phyloP scores from a whole-genome alignment of 2,329 filamentous ascomycete species.

The Aspergillus ochraceus region DNA sequence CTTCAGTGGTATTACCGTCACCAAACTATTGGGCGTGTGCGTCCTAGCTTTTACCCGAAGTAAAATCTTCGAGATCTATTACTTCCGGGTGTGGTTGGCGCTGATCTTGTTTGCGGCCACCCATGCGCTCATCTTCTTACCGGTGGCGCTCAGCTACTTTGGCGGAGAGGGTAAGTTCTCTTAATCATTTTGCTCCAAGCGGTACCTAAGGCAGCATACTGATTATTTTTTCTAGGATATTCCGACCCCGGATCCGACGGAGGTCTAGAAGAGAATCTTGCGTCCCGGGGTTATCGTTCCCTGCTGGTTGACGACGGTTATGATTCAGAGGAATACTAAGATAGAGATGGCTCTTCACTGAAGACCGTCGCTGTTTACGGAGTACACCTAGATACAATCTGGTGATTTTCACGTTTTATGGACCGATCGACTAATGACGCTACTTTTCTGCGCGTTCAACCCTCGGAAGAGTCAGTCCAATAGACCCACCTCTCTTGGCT shows the following conservation, averaged over 20 bases:
- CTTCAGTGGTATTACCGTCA: slow-evolving; percentile 93
- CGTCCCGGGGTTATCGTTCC: slow-evolving; percentile 73
- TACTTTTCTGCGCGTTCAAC: background rate
- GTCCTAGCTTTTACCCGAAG: slow-evolving; percentile 92
- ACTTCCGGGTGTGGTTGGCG: slow-evolving; percentile 94
- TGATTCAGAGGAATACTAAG: slow-evolving; percentile 66
- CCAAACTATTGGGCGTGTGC: slow-evolving; percentile 86
- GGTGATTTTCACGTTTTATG: background rate
- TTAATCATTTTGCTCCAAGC: background rate
- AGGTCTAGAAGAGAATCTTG: slow-evolving; percentile 85
- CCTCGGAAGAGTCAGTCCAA: background rate
- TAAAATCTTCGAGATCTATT: slow-evolving; percentile 99
- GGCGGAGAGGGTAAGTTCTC: slow-evolving; percentile 69
- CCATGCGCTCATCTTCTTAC: slow-evolving; percentile 88
- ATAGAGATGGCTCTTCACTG: slow-evolving; percentile 11
- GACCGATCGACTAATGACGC: background rate
- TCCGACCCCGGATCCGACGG: slow-evolving; percentile 84
- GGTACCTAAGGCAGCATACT: slow-evolving; percentile 1
- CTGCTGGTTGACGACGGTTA: slow-evolving; percentile 73
- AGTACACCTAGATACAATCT: background rate
- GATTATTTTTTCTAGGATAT: slow-evolving; percentile 58
- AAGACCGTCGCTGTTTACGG: background rate
- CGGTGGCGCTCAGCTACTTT: slow-evolving; percentile 80
- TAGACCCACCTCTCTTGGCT: background rate
- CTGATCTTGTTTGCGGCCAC: slow-evolving; percentile 85